phyloP scores from a whole-genome alignment of 495 filamentous ascomycete species.

The Penicillium goetzii region DNA sequence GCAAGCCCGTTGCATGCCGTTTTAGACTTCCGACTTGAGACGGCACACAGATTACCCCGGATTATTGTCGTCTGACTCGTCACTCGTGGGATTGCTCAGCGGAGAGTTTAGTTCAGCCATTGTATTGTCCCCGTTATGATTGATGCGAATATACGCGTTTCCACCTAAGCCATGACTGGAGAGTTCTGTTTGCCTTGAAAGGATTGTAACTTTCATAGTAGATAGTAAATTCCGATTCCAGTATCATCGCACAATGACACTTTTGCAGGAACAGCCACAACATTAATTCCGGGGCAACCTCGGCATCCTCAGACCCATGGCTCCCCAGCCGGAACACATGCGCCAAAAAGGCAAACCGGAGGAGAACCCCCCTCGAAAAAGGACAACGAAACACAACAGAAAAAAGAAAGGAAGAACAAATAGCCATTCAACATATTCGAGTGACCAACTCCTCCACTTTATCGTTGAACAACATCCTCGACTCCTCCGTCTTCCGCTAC shows the following conservation, averaged over 20 bases:
- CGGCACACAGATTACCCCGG: constrained; percentile 7
- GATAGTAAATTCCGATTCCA: neutral
- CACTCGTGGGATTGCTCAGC: neutral
- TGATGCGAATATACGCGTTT: neutral
- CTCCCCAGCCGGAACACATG: neutral
- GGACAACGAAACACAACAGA: neutral
- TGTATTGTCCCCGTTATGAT: neutral
- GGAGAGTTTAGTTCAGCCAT: neutral
- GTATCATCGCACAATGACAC: neutral
- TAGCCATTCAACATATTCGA: neutral
- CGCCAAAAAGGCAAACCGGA: constrained; percentile 7
- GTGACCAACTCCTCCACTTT: neutral
- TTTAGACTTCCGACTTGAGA: constrained; percentile 4
- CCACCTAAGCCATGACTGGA: neutral
- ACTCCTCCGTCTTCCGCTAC: neutral
- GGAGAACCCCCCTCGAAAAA: constrained; percentile 1
- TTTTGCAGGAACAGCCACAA: neutral
- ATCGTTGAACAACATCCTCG: neutral
- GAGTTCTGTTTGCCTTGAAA: neutral
- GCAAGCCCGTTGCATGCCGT: neutral
- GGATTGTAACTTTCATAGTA: neutral
- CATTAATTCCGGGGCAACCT: constrained; percentile 13
- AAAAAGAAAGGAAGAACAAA: neutral
- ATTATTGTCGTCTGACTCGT: constrained; percentile 9
- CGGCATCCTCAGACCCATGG: neutral